Conservation (phyloP, 176 grass and related monocot genomes). For the Lolium multiflorum region DNA sequence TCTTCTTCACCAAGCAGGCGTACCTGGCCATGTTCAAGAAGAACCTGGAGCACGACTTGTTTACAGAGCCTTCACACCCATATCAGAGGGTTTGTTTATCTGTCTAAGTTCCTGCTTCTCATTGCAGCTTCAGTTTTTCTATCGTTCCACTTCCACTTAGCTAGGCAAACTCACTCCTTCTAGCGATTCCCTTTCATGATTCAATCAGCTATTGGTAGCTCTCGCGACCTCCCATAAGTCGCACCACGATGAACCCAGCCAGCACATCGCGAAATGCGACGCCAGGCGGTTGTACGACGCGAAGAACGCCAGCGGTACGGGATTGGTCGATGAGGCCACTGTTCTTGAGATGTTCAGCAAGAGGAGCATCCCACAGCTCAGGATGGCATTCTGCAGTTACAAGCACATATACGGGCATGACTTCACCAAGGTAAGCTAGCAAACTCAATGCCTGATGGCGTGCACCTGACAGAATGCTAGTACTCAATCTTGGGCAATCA, state of each 20-base stretch:
- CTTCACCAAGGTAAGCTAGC: slow-evolving; percentile 69
- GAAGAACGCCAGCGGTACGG: slow-evolving; percentile 49
- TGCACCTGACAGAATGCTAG: background rate
- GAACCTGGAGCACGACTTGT: slow-evolving; percentile 85
- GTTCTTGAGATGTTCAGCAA: slow-evolving; percentile 96
- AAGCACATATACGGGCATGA: slow-evolving; percentile 95
- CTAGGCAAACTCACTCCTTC: background rate
- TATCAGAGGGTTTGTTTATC: slow-evolving; percentile 61
- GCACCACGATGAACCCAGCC: slow-evolving; percentile 72
- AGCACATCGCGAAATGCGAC: slow-evolving; percentile 92
- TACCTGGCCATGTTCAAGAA: slow-evolving; percentile 74
- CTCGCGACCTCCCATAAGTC: slow-evolving; percentile 83
- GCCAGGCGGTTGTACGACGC: slow-evolving; percentile 78
- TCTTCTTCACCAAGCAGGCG: slow-evolving; percentile 96
- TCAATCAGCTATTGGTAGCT: slow-evolving; percentile 71
- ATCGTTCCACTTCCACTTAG: background rate
- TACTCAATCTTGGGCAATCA: background rate
- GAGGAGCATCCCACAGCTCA: slow-evolving; percentile 95
- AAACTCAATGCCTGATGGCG: background rate
- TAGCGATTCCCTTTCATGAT: background rate
- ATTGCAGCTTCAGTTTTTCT: background rate
- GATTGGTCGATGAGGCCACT: slow-evolving; percentile 61
- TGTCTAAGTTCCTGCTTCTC: background rate
- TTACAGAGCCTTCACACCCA: slow-evolving; percentile 63
- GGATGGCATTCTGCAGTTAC: slow-evolving; percentile 82